Evolutionary conservation across 1,284 basidiomycete genomes (phyloP), one percentile per base, ranked within the genome.

Genomic region (Ganoderma lucidum): DNA sequence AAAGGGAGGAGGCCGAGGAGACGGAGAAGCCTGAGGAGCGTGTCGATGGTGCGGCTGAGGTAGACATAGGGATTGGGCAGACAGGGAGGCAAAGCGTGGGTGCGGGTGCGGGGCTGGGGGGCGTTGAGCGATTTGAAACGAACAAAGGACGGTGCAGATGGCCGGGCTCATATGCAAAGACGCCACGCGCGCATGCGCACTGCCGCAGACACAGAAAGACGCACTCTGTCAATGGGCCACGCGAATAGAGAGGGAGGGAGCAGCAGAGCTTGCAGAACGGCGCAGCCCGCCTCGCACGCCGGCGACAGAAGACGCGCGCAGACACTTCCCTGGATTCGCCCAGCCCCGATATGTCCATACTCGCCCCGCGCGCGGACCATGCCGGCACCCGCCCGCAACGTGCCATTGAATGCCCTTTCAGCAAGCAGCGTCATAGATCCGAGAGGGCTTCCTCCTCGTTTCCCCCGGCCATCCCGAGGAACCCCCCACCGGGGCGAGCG

Each of bases 61-160:
- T 37, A 67, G 63, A 53, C 39, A 53, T 59, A 48, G 64, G 32
- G 55, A 23, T 28, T 6, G 39, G 6, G 39, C 39, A 41, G 39
- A 41, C 9, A 48, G 45, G 45, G 53, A 51, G 15, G 48, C 37
- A 64, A 42, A 60, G 37, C 59, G 59, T 37, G 35, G 37, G 37
- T 60, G 59, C 35, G 48, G 35, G 51, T 0, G 41, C 14, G 41
- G 14, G 30, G 56, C 9, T 23, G 56, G 61, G 51, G 28, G 19
- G 62, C 35, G 62, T 45, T 62, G 61, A 35, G 66, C 62, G 62
- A 59, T 37, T 28, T 67, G 65, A 63, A 67, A 67, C 55, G 62
- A 63, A 73, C 71, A 71, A 73, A 75, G 71, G 64, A 72, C 41
- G 59, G 71, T 68, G 67, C 67, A 68, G 70, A 71, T 71, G 68